A percentile compares a stretch with the other conserved stretches of the same genome.
Conservation (phyloP, 2,329 filamentous ascomycete species). For the Lasiodiplodia sp. region DNA sequence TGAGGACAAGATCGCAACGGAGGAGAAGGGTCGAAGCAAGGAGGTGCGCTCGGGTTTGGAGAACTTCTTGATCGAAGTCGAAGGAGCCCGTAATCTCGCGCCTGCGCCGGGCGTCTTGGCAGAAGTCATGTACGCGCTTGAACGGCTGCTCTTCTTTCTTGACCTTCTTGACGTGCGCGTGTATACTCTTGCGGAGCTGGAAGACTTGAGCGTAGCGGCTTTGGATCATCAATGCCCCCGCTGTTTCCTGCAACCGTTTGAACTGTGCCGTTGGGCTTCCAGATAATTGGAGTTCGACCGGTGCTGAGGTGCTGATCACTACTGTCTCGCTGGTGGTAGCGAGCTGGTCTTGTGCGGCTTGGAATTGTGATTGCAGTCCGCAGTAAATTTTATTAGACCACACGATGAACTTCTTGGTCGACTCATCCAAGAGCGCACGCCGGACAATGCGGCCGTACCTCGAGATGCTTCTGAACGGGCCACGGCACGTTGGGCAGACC, state of each 20-base stretch:
- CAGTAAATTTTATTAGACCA: slow-evolving; percentile 57
- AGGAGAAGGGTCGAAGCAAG: slow-evolving; percentile 56
- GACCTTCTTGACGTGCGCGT: slow-evolving; percentile 41
- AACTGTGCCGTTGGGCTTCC: not conserved
- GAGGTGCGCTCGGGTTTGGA: slow-evolving; percentile 45
- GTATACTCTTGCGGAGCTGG: slow-evolving; percentile 35
- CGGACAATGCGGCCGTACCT: slow-evolving; percentile 70
- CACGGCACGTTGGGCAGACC: slow-evolving; percentile 67
- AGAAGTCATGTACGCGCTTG: slow-evolving; percentile 55
- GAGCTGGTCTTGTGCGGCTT: slow-evolving; percentile 30
- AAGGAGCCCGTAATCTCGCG: slow-evolving; percentile 41
- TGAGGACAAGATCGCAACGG: slow-evolving; percentile 57
- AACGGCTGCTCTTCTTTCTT: slow-evolving; percentile 59
- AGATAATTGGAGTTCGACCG: not conserved
- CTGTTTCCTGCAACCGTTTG: not conserved
- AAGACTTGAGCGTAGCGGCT: slow-evolving; percentile 33
- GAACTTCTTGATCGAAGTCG: slow-evolving; percentile 35
- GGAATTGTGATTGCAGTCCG: slow-evolving; percentile 28
- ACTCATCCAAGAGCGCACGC: slow-evolving; percentile 66
- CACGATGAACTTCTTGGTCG: slow-evolving; percentile 69
- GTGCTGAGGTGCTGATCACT: not conserved
- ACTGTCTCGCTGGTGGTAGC: slow-evolving; percentile 29
- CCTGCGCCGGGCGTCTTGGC: slow-evolving; percentile 50
- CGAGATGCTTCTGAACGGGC: slow-evolving; percentile 62
- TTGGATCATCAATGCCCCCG: not conserved